Conservation (phyloP, 495 filamentous ascomycete genomes). For the Aspergillus nidulans region DNA sequence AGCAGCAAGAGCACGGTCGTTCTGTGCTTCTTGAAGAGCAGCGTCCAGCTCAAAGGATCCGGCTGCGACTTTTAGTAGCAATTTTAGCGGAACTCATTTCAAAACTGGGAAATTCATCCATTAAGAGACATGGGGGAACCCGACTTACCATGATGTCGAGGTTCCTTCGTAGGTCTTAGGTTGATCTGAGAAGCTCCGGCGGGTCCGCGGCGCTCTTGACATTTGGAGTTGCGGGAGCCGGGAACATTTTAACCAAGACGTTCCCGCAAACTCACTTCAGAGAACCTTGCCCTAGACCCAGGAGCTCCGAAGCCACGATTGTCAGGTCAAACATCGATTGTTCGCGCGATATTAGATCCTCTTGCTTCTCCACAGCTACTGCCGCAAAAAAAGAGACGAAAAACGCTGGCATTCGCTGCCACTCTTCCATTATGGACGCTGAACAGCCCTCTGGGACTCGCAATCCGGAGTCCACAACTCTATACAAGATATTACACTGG, state of each 20-base stretch:
- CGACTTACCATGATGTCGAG: conserved; percentile 17
- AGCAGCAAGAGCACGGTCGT: conserved; percentile 73
- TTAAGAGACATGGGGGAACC: neutral
- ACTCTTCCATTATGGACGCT: conserved; percentile 23
- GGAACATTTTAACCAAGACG: conserved; percentile 5
- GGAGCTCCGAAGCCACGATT: neutral
- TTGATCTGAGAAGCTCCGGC: conserved; percentile 16
- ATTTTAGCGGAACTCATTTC: neutral
- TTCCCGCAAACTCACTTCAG: neutral
- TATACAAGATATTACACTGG: conserved; percentile 34
- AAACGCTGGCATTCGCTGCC: neutral
- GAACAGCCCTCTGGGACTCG: conserved; percentile 14
- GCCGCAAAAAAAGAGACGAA: too few species aligned
- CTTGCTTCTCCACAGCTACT: neutral
- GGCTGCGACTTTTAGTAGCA: conserved; percentile 21
- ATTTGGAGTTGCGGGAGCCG: conserved; percentile 6
- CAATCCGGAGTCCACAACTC: conserved; percentile 15
- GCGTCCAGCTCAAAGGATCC: conserved; percentile 50
- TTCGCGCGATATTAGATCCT: neutral
- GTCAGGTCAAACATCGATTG: neutral
- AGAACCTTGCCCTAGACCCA: neutral
- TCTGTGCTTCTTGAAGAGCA: conserved; percentile 75
- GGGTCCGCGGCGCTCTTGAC: conserved; percentile 14
- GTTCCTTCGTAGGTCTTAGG: neutral
- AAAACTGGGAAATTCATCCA: neutral